Evolutionary conservation across 1,284 basidiomycete genomes (phyloP).

Genomic region (Moesziomyces antarcticus): DNA sequence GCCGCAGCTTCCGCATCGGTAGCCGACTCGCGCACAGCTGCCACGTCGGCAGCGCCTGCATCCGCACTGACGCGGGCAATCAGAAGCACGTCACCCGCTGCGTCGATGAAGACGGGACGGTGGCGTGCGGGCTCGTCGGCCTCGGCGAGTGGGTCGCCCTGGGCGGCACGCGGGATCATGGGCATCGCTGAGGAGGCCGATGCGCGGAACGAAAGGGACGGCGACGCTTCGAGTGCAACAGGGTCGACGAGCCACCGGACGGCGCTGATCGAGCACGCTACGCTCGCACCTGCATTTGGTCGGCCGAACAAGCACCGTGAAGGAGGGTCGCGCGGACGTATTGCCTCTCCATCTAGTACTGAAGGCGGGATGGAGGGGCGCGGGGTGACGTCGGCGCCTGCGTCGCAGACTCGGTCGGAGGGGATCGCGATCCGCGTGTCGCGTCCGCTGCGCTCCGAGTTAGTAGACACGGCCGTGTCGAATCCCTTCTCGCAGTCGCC

Average conservation of each 20-base stretch:
- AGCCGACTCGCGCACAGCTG: background rate
- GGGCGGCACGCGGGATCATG: conserved; percentile 32
- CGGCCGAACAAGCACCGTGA: conserved; percentile 28
- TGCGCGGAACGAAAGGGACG: conserved; percentile 11
- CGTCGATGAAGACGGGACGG: conserved; percentile 20
- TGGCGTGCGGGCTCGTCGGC: conserved; percentile 34
- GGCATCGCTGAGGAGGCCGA: conserved; percentile 30
- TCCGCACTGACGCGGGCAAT: conserved; percentile 49
- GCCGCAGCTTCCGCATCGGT: conserved; percentile 7
- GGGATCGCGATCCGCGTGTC: conserved; percentile 30
- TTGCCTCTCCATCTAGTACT: conserved; percentile 1
- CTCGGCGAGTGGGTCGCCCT: conserved; percentile 22
- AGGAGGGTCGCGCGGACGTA: no score
- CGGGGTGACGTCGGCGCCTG: conserved; percentile 33
- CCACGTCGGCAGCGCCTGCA: conserved; percentile 15
- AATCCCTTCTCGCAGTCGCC: conserved; percentile 54
- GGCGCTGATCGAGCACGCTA: conserved; percentile 41
- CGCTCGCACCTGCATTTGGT: conserved; percentile 43
- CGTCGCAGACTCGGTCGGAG: conserved; percentile 39
- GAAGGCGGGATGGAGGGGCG: conserved; percentile 12
- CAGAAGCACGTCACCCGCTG: conserved; percentile 29
- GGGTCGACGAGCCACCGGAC: conserved; percentile 40
- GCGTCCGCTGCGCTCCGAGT: conserved; percentile 20
- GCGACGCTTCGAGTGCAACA: conserved; percentile 24
- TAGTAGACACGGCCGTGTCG: conserved; percentile 31